These are phyloP conservation scores for Hibiscus mutabilis DNA, from an alignment of 345 rosid genomes.

Conservation along the genomic window DNA sequence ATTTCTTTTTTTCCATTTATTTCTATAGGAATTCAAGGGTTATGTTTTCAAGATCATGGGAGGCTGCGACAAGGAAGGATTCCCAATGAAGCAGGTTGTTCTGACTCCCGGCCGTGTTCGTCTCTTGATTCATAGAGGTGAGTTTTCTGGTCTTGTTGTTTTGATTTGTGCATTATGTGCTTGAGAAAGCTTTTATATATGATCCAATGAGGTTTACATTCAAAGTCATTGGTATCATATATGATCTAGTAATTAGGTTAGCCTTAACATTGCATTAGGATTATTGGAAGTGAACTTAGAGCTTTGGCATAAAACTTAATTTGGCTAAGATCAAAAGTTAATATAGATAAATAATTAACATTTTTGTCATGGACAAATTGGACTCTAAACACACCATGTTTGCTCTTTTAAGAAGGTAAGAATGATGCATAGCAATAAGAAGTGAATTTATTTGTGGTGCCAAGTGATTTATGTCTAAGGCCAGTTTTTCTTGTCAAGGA, in stretches of 20 bases:
- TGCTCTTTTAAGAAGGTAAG: neutral
- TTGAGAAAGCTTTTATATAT: neutral
- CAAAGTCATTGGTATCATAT: neutral
- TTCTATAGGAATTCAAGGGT: constrained; percentile 49
- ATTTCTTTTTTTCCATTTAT: neutral
- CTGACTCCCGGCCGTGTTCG: constrained; percentile 56
- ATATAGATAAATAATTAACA: neutral
- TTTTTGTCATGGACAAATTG: neutral
- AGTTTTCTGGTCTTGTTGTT: neutral
- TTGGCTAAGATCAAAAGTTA: neutral
- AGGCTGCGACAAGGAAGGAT: constrained; percentile 63
- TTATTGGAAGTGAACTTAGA: neutral
- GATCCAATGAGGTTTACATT: neutral
- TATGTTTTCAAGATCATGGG: constrained; percentile 64
- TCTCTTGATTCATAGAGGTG: constrained; percentile 61
- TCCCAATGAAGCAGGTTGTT: constrained; percentile 69
- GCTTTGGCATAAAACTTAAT: neutral
- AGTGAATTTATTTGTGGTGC: neutral
- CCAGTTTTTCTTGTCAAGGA: too few relatives aligned
- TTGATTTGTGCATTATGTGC: neutral
- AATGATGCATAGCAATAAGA: neutral
- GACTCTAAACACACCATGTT: neutral
- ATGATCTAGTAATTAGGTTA: neutral
- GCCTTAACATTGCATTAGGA: neutral
- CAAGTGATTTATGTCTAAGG: neutral